Conservation (phyloP, 2,329 filamentous ascomycete genomes). For the Pseudogymnoascus sp. region DNA sequence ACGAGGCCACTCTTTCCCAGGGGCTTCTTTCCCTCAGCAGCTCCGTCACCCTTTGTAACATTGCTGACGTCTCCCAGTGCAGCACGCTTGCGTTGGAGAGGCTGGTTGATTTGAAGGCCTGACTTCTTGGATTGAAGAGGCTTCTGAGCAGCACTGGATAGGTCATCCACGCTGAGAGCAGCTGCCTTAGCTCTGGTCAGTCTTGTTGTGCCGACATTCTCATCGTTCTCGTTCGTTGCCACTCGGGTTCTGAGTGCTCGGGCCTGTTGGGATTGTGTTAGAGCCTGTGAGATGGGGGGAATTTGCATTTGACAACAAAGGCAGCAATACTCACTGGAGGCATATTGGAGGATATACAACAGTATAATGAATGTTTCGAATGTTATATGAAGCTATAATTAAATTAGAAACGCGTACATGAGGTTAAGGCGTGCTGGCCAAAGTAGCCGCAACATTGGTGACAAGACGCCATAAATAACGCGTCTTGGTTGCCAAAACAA, state of each 20-base stretch:
- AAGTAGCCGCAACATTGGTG: background rate
- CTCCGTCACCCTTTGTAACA: slow-evolving; percentile 67
- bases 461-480: slow-evolving; percentile 4
- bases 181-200: slow-evolving; percentile 90
- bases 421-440: slow-evolving; percentile 10
- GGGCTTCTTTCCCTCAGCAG: slow-evolving; percentile 65
- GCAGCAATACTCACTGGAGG: slow-evolving; percentile 43
- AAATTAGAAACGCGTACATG: slow-evolving; percentile 20
- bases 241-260: slow-evolving; percentile 66
- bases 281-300: background rate
- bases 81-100: slow-evolving; percentile 63
- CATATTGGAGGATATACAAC: slow-evolving; percentile 33
- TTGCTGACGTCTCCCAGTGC: slow-evolving; percentile 95
- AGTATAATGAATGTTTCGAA: slow-evolving; percentile 27
- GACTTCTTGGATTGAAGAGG: slow-evolving; percentile 66
- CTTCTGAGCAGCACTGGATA: slow-evolving; percentile 48
- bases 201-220: slow-evolving; percentile 72
- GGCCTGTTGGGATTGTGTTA: slow-evolving; percentile 30
- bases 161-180: slow-evolving; percentile 57
- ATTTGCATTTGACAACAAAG: slow-evolving; percentile 12
- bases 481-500: slow-evolving; percentile 4
- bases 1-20: slow-evolving; percentile 58
- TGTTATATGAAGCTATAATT: slow-evolving; percentile 20
- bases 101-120: slow-evolving; percentile 36
- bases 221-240: slow-evolving; percentile 88